Evolutionary conservation across 2,329 filamentous ascomycete species (phyloP), one percentile per base, ranked within the genome.

Genomic region (Didymosphaeria variabile): DNA sequence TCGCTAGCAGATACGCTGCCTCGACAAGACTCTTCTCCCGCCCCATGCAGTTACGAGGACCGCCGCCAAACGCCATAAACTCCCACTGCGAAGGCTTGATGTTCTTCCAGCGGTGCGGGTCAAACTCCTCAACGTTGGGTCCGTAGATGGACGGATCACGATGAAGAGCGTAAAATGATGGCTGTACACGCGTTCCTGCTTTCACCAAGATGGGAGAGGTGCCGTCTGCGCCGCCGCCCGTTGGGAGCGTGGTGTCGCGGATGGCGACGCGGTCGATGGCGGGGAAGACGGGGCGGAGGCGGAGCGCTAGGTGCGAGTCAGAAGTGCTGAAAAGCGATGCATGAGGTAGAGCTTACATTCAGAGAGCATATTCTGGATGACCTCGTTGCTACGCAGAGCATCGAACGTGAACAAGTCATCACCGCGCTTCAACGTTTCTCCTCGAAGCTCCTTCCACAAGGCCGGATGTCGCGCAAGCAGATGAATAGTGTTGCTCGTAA

Each of bases 91-190:
- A 31, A 5, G 58, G 67, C 10, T 60, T 32, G 21, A 67, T 60
- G 4, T 3, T 56, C 5, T 64, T 40, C 66, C 66, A 68, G 8
- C 63, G 52, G 29, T 60, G 47, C 4, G 61, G 61, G 13, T 45
- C 52, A 40, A 60, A 60, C 5, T 53, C 40, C 15, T 57, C 23
- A 0, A 68, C 61, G 19, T 63, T 51, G 2, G 60, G 62, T 10
- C 73, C 67, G 67, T 77, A 84, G 15, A 81, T 67, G 55, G 79
- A 76, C 31, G 74, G 73, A 8, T 80, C 74, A n/a, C 80, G 77
- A 62, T 85, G 83, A 73, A 85, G 82, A 29, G 77, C 65, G 62
- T 81, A 82, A 17, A 80, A 72, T 8, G 64, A 70, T 63, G 81
- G 84, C 8, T 55, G 32, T 15, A 59, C 55, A 3, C n/a, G 31